Evolutionary conservation across 495 filamentous ascomycete genomes (phyloP), one percentile per base, ranked within the genome.

Genomic region (Margaritispora aquatica): DNA sequence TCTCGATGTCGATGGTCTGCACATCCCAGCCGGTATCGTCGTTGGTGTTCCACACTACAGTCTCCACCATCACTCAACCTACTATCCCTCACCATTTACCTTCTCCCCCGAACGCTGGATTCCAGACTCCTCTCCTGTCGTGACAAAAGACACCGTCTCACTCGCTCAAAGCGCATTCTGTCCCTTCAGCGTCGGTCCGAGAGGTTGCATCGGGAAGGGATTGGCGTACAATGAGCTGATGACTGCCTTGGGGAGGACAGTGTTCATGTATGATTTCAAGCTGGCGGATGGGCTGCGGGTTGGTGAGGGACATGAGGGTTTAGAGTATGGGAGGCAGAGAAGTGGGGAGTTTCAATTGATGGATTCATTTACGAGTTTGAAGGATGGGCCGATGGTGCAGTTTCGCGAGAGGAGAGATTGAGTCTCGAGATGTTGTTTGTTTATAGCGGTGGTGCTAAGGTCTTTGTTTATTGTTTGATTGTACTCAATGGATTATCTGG

Each of bases 201-300:
- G 83, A 17, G 74, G 73, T 1, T 87, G 84, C 58, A 78, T 86
- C 22, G 85, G 83, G 1, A 84, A 83, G 65, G 74, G 73, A 0
- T 61, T 87, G 52, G 83, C 83, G 0, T 82, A 80, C 57, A 65
- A 79, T 13, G 75, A 79, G 61, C 74, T 84, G 70, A 74, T 69
- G 61, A 74, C 75, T 3, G 71, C 75, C 15, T 57, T 82, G 26
- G 80, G 76, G 23, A 60, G 80, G 10, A 67, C 75, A 41, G 51
- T 84, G 52, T 82, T 65, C 22, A 8, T 73, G 63, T 81, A 79
- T 58, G 78, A 82, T 55, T 34, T 54, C 13, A 54, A 54, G 31
- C 24, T 65, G 27, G 72, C 75, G 4, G 62, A 64, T 1, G 76
- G 74, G 3, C 68, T 72, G 8, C 34, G 26, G 2, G 58, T 44